Evolutionary conservation across 2,329 filamentous ascomycete species (phyloP), one percentile per base, ranked within the genome.

Genomic region (Zopfia rhizophila): DNA sequence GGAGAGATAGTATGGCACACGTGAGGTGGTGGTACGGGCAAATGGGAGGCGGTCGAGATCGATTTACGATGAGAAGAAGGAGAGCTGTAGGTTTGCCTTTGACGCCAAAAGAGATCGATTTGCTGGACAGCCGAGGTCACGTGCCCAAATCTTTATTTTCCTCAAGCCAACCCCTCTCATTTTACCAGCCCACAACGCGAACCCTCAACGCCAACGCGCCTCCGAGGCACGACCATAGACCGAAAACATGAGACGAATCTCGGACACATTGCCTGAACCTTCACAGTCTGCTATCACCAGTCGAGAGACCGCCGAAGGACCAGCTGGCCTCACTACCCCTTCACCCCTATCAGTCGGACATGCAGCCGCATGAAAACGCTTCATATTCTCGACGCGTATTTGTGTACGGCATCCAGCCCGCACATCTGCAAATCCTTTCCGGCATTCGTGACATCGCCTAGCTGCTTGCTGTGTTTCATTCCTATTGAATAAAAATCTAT

Each of bases 11-110:
- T 54, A 46, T 48, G 28, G 32, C 28, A 49, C 43, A 49, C 53
- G 51, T 42, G 43, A 18, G 42, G 42, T 31, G 28, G 58, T 56
- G 36, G 53, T 50, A 57, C 55, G 51, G 53, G 42, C 49, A 46
- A 60, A 55, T 50, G 43, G 46, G 51, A 49, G 51, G 48, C 52
- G 32, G 48, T 55, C 47, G 51, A 55, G 45, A 52, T 51, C 42
- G 51, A 56, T 48, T 18, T 8, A 36, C 32, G 32, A 36, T 36
- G 32, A 13, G 47, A 45, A 24, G 38, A 42, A 38, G 50, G 38
- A 45, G 41, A 40, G 43, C 38, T 45, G 37, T 32, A 43, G 21
- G 47, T 54, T 56, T 45, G 45, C 32, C 35, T 17, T 16, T 18
- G 12, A 36, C 5, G 32, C 43, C 32, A 33, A 47, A 48, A 48